phyloP scores from a whole-genome alignment of 2,329 filamentous ascomycete species.

The Hymenoscyphus repandus region DNA sequence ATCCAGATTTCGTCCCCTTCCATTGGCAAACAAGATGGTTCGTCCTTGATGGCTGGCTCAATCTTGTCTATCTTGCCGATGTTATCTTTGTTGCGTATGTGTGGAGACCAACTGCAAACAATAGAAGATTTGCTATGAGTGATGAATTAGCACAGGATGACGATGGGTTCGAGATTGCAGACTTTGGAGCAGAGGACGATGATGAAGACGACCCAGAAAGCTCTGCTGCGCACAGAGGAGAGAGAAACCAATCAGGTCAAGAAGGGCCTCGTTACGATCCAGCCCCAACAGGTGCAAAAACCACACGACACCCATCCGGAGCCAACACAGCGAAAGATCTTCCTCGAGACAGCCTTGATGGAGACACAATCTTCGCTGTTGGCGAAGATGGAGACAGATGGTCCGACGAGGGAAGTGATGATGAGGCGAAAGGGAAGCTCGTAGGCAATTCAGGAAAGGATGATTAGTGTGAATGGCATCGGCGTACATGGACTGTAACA shows the following conservation, averaged over 20 bases:
- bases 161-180: constrained; percentile 94
- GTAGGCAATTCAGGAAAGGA: constrained; percentile 32
- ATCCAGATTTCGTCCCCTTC: constrained; percentile 87
- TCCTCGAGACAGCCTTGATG: constrained; percentile 63
- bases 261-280: constrained; percentile 33
- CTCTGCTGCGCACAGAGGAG: constrained; percentile 38
- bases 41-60: constrained; percentile 93
- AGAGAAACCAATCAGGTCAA: constrained; percentile 37
- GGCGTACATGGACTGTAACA: constrained; percentile 11
- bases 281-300: constrained; percentile 18
- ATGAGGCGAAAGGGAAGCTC: constrained; percentile 50
- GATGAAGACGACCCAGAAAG: constrained; percentile 53
- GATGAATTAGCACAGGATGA: constrained; percentile 99
- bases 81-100: constrained; percentile 91
- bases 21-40: constrained; percentile 99
- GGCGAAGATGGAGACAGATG: constrained; percentile 80
- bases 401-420: constrained; percentile 66
- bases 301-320: constrained; percentile 6
- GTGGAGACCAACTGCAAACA: constrained; percentile 95
- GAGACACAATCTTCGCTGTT: constrained; percentile 93
- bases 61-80: constrained; percentile 91
- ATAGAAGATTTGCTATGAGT: constrained; percentile 96
- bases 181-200: constrained; percentile 67
- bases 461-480: constrained; percentile 4
- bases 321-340: constrained; percentile 29